Evolutionary conservation across 2,329 filamentous ascomycete genomes (phyloP).

Genomic region (Xylaria sp.): DNA sequence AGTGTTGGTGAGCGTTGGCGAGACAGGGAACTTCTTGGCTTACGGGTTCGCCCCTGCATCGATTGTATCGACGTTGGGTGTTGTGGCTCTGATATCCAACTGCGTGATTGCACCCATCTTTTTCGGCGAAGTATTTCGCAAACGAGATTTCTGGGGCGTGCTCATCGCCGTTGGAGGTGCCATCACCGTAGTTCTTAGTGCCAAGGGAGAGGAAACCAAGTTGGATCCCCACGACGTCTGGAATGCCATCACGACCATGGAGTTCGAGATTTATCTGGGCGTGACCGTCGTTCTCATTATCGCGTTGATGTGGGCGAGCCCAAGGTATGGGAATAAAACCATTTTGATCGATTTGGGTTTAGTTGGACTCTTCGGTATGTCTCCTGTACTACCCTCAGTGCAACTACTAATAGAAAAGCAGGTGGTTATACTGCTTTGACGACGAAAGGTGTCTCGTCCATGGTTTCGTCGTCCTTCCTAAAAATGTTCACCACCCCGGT

Average conservation of each 20-base stretch:
- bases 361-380: conserved; percentile 86
- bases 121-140: conserved; percentile 89
- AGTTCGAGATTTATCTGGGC: conserved; percentile 90
- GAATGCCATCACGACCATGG: conserved; percentile 85
- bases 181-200: conserved; percentile 91
- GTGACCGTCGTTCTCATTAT: conserved; percentile 80
- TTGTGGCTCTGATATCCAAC: conserved; percentile 96
- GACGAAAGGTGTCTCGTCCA: conserved; percentile 95
- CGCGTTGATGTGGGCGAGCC: conserved; percentile 83
- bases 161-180: conserved; percentile 87
- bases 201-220: conserved; percentile 88
- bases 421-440: conserved; percentile 96
- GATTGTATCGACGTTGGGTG: conserved; percentile 94
- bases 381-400: background rate
- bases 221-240: conserved; percentile 91
- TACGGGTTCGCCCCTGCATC: conserved; percentile 98
- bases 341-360: conserved; percentile 94
- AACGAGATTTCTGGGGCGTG: conserved; percentile 87
- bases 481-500: conserved; percentile 91
- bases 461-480: conserved; percentile 91
- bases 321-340: conserved; percentile 82
- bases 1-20: conserved; percentile 89
- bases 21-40: conserved; percentile 95
- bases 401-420: conserved; percentile 50
- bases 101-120: conserved; percentile 95